Percentiles rank a stretch among this genome's conserved stretches.
Conservation (phyloP, 805 yeast species). For the Suhomyces sp. region DNA sequence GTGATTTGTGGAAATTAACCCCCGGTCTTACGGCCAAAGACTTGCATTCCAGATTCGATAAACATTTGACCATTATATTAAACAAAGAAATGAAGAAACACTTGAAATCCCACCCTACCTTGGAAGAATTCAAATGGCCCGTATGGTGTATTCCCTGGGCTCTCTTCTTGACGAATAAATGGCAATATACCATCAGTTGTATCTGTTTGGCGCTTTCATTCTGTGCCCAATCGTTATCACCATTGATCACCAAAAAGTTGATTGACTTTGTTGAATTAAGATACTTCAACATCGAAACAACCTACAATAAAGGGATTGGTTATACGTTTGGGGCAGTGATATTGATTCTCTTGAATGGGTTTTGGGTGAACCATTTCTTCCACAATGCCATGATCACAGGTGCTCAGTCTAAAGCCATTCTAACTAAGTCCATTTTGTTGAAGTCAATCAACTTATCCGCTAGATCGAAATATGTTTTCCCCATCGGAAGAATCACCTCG, state of each 20-base stretch:
- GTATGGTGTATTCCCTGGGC: conserved; percentile 39
- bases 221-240: conserved; percentile 54
- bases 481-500: conserved; percentile 41
- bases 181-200: conserved; percentile 42
- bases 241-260: conserved; percentile 63
- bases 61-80: conserved; percentile 22
- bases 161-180: conserved; percentile 49
- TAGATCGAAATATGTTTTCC: conserved; percentile 32
- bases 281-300: conserved; percentile 40
- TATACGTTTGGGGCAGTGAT: conserved; percentile 68
- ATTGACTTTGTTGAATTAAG: conserved; percentile 61
- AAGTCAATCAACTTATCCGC: conserved; percentile 40
- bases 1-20: conserved; percentile 38
- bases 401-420: conserved; percentile 38
- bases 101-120: conserved; percentile 14
- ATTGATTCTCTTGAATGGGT: conserved; percentile 47
- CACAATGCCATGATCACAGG: conserved; percentile 45
- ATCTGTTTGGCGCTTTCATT: conserved; percentile 47
- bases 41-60: conserved; percentile 32
- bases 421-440: conserved; percentile 38
- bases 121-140: conserved; percentile 39
- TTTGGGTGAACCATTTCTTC: conserved; percentile 42
- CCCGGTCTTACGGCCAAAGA: conserved; percentile 35
- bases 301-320: conserved; percentile 66
- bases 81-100: conserved; percentile 19